Base-by-base conservation (phyloP, 1,284 basidiomycete genomes). In the Papiliotrema fonsecae region DNA sequence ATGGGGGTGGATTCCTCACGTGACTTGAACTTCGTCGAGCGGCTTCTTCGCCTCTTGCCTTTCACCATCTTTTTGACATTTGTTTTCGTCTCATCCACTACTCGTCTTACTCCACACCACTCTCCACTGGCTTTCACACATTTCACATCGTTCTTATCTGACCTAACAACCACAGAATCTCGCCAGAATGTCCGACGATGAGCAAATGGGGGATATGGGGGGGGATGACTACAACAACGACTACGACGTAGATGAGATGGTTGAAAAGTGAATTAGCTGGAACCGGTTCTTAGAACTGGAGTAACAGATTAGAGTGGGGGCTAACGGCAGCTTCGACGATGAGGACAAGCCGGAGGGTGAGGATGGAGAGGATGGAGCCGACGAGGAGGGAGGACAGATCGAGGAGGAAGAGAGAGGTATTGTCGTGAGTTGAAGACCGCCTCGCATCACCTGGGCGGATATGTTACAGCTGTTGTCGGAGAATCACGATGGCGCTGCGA, bases 121-220 rank as follows among this genome's bases (percentile, higher is more conserved):
- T 19, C 19, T 38, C 36, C 9, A 38, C 36, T 19, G 19, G 36
- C 30, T 32, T 32, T 32, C 30, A n/a, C 11, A 19, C 42, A 43
- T 11, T 7, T 9, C 16, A 43, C 10, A 43, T 25, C 42, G 30
- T 10, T 32, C 30, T n/a, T n/a, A 32, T 9, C 28, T 16, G 6
- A 24, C 24, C 11, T 41, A n/a, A n/a, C n/a, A n/a, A n/a, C n/a
- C n/a, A n/a, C n/a, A n/a, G n/a, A n/a, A n/a, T n/a, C n/a, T n/a
- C n/a, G n/a, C n/a, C 51, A 58, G 4, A 21, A 65, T 65, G 63
- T 65, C 63, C 34, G 63, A 65, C 53, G 63, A 65, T 46, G 63
- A 58, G 42, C 55, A 48, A 36, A 61, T 62, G 60, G 59, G 18
- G 6, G 24, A 61, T 19, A 50, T 60, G 44, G 63, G 59, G 22